phyloP scores from a whole-genome alignment of 345 rosid species.

The Lepidium sativum region DNA sequence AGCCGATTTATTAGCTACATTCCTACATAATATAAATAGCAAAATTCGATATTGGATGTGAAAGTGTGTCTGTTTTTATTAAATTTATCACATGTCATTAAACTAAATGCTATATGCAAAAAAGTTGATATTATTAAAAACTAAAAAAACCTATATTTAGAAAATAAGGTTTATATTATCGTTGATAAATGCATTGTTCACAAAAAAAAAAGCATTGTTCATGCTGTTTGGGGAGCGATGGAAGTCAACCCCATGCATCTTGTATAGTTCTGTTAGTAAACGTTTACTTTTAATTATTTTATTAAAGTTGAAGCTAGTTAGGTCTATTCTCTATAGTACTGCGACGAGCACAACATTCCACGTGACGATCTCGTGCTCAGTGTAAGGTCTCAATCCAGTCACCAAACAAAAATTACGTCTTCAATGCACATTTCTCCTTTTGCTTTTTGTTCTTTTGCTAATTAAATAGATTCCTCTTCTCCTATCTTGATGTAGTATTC shows the following conservation, averaged over 20 bases:
- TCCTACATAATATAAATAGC: no score
- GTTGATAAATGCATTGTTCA: not conserved
- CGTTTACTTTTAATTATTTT: slow-evolving; percentile 4
- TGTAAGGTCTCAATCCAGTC: slow-evolving; percentile 2
- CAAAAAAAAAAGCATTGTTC: slow-evolving; percentile 1
- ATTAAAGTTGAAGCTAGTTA: not conserved
- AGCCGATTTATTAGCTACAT: no score
- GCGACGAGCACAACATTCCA: slow-evolving; percentile 5
- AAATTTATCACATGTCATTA: no score
- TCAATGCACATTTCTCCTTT: not conserved
- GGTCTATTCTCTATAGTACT: not conserved
- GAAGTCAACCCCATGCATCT: slow-evolving; percentile 19
- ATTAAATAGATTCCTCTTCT: no score
- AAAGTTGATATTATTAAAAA: no score
- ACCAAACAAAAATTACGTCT: not conserved
- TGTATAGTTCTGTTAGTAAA: not conserved
- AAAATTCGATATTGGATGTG: no score
- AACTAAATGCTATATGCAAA: no score
- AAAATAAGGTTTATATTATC: not conserved
- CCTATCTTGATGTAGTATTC: no score
- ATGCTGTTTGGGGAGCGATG: slow-evolving; percentile 3
- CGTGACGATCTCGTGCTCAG: slow-evolving; percentile 12
- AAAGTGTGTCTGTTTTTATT: no score
- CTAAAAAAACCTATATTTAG: no score
- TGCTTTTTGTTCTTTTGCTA: no score